phyloP scores from a whole-genome alignment of 768 basidiomycete genomes.

The Suillus alpinus region DNA sequence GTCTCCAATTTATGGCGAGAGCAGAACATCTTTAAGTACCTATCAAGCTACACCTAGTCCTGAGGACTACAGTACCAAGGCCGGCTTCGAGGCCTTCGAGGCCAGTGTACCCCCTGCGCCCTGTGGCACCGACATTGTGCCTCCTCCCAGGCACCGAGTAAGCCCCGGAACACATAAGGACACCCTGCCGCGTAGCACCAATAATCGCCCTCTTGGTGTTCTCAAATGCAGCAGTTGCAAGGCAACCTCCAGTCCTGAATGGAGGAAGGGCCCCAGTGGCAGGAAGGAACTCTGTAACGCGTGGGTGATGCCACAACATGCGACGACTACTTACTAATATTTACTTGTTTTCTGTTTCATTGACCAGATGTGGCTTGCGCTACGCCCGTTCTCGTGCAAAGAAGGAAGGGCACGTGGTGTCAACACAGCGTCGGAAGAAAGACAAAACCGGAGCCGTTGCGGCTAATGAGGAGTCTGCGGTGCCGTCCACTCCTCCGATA shows the following conservation, averaged over 20 bases:
- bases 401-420: constrained; percentile 65
- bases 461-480: constrained; percentile 24
- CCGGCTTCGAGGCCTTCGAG: constrained; percentile 28
- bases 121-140: constrained; percentile 44
- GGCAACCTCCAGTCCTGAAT: constrained; percentile 80
- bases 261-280: constrained; percentile 88
- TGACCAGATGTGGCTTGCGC: constrained; percentile 71
- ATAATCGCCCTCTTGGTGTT: constrained; percentile 73
- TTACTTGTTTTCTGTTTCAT: constrained; percentile 21
- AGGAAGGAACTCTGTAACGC: constrained; percentile 93
- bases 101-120: constrained; percentile 14
- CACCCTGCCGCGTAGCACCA: constrained; percentile 35
- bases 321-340: constrained; percentile 6
- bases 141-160: constrained; percentile 55
- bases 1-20: constrained; percentile 24
- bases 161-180: constrained; percentile 52
- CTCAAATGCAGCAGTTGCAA: constrained; percentile 77
- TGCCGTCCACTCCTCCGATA: constrained; percentile 21
- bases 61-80: constrained; percentile 35
- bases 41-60: constrained; percentile 40
- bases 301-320: constrained; percentile 46
- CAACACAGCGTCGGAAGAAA: constrained; percentile 55
- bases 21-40: constrained; percentile 31
- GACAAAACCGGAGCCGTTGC: constrained; percentile 43
- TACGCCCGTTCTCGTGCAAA: constrained; percentile 88